A percentile compares a stretch with the other conserved stretches of the same genome.
phyloP scores from a whole-genome alignment of 768 basidiomycete species.

The Naematelia encephala region DNA sequence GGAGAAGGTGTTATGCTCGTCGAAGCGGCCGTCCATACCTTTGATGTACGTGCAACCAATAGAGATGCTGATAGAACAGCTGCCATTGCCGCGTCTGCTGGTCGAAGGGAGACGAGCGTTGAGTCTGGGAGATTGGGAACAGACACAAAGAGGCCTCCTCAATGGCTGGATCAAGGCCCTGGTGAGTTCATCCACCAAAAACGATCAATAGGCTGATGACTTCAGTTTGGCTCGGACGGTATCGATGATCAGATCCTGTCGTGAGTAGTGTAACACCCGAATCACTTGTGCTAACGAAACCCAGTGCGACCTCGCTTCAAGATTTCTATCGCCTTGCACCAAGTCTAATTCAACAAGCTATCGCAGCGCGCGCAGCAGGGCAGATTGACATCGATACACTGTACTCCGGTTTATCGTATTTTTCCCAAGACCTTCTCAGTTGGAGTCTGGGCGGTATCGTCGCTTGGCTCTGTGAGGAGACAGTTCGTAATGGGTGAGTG shows the following conservation, averaged over 20 bases:
- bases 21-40: slow-evolving; percentile 24
- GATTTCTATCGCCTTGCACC: slow-evolving; percentile 48
- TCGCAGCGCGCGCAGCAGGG: slow-evolving; percentile 43
- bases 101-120: slow-evolving; percentile 22
- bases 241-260: slow-evolving; percentile 47
- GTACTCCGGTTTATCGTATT: slow-evolving; percentile 51
- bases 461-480: slow-evolving; percentile 48
- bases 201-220: too few species aligned
- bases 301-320: slow-evolving; percentile 47
- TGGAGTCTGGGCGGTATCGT: slow-evolving; percentile 52
- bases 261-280: slow-evolving; percentile 12
- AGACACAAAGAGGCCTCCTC: slow-evolving; percentile 22
- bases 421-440: slow-evolving; percentile 52
- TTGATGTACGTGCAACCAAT: slow-evolving; percentile 17
- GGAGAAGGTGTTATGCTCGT: slow-evolving; percentile 40
- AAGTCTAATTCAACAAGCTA: slow-evolving; percentile 51
- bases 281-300: neutral
- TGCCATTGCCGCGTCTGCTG: slow-evolving; percentile 27
- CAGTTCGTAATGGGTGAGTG: slow-evolving; percentile 47
- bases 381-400: slow-evolving; percentile 51
- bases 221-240: slow-evolving; percentile 50
- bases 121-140: slow-evolving; percentile 17
- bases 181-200: slow-evolving; percentile 29
- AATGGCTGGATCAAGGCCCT: slow-evolving; percentile 49
- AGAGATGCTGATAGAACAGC: slow-evolving; percentile 12